These are phyloP conservation scores for Penicillium maclennaniae DNA, from an alignment of 495 filamentous ascomycete species.

Conservation along the genomic window DNA sequence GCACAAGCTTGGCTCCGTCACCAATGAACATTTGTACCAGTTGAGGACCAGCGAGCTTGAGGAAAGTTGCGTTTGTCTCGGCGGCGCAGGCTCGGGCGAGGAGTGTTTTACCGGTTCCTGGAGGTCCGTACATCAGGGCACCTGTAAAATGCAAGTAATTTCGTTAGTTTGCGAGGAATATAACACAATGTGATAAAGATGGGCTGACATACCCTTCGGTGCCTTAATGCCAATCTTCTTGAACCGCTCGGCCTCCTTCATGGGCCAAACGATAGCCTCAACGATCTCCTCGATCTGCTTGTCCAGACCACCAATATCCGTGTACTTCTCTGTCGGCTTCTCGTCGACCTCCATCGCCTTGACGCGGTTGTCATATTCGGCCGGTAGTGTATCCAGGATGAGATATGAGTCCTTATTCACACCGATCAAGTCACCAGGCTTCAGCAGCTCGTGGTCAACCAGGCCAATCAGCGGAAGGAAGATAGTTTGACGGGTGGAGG, in stretches of 20 bases:
- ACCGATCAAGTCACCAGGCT: constrained; percentile 93
- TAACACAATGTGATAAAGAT: neutral
- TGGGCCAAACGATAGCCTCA: constrained; percentile 99
- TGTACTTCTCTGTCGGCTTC: constrained; percentile 99
- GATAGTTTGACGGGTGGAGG: constrained; percentile 98
- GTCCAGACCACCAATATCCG: constrained; percentile 93
- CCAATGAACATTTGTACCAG: constrained; percentile 99
- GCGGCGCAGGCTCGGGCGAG: constrained; percentile 95
- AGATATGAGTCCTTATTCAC: constrained; percentile 99
- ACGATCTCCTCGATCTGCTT: constrained; percentile 99
- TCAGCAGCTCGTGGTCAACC: constrained; percentile 88
- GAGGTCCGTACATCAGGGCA: constrained; percentile 97
- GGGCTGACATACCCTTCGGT: constrained; percentile 74
- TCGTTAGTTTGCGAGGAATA: constrained; percentile 11
- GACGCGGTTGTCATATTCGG: constrained; percentile 98
- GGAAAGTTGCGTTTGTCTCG: constrained; percentile 97
- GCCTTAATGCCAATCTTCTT: constrained; percentile 99
- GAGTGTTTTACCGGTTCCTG: constrained; percentile 94
- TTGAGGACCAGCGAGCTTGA: constrained; percentile 96
- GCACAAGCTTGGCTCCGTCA: constrained; percentile 95
- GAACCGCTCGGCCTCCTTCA: constrained; percentile 98
- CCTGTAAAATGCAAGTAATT: constrained; percentile 47
- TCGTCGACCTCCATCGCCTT: constrained; percentile 99
- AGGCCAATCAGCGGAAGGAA: constrained; percentile 97
- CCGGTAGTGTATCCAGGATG: constrained; percentile 94